A percentile compares a stretch with the other conserved stretches of the same genome.
Conservation (phyloP, 116 monocot genomes). For the Phalaenopsis hybrid region DNA sequence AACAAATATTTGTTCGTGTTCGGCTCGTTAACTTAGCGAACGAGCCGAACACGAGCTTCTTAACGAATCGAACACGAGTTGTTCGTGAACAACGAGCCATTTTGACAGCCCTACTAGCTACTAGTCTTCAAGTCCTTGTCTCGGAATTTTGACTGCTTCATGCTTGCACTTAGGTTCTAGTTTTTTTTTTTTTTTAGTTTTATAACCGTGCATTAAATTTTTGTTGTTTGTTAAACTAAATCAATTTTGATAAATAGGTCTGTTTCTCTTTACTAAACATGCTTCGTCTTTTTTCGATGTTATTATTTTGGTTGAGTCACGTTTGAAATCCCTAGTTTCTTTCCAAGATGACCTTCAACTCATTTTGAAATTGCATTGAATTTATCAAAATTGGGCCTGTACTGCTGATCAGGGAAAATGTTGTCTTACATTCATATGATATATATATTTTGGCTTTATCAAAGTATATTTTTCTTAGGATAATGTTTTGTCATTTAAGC, state of each 20-base stretch:
- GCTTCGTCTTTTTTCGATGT: neutral
- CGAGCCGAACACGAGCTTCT: too few species aligned
- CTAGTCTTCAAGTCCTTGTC: neutral
- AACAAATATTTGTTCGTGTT: too few species aligned
- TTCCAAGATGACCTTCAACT: neutral
- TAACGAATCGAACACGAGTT: too few species aligned
- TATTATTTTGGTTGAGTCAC: neutral
- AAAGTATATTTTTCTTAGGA: neutral
- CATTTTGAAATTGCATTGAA: neutral
- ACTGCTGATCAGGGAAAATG: neutral
- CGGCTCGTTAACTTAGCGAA: too few species aligned
- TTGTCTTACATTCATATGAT: neutral
- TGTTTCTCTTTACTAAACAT: neutral
- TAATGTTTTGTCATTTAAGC: neutral
- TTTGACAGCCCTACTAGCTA: too few species aligned
- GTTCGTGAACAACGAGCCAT: too few species aligned
- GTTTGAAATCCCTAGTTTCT: neutral
- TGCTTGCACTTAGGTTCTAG: neutral
- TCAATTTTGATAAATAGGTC: neutral
- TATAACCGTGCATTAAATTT: slow-evolving; percentile 2
- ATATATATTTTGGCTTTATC: neutral
- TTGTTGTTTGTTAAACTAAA: neutral
- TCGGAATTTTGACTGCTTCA: neutral
- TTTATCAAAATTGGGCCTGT: neutral
- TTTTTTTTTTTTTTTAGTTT: neutral